A percentile compares a stretch with the other conserved stretches of the same genome.
Conservation (phyloP, 2,329 filamentous ascomycete species). For the Sclerotiophoma versabilis region DNA sequence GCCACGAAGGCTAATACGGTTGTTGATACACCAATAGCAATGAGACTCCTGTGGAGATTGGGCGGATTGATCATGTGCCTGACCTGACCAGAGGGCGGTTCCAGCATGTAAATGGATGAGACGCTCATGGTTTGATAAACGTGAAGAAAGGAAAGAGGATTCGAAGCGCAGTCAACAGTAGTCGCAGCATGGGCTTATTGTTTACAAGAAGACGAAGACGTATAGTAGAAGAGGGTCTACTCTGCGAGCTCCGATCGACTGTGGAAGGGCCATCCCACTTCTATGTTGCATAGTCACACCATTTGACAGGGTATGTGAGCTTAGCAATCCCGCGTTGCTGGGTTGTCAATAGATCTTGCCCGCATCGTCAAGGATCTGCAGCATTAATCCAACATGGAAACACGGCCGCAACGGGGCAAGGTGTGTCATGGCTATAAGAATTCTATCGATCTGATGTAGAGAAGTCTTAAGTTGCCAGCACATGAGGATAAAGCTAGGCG, state of each 20-base stretch:
- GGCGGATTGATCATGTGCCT: neutral
- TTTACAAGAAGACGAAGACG: neutral
- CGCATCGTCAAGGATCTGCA: neutral
- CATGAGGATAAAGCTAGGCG: no score
- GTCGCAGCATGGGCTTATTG: neutral
- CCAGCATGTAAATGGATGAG: neutral
- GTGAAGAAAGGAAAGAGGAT: neutral
- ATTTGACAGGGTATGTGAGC: neutral
- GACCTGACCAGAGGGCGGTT: neutral
- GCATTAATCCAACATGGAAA: no score
- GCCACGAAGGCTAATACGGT: constrained; percentile 2
- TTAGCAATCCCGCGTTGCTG: neutral
- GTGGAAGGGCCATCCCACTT: neutral
- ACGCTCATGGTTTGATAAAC: neutral
- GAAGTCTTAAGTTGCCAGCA: no score
- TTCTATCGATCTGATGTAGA: neutral
- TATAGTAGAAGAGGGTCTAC: neutral
- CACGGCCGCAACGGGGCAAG: neutral
- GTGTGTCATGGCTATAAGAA: neutral
- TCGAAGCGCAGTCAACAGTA: neutral
- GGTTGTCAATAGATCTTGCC: neutral
- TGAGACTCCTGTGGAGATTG: neutral
- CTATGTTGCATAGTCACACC: neutral
- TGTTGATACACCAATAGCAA: neutral
- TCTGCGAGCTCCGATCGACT: neutral